Base-by-base conservation (phyloP, 1,284 basidiomycete species). In the Gymnopus androsaceus region DNA sequence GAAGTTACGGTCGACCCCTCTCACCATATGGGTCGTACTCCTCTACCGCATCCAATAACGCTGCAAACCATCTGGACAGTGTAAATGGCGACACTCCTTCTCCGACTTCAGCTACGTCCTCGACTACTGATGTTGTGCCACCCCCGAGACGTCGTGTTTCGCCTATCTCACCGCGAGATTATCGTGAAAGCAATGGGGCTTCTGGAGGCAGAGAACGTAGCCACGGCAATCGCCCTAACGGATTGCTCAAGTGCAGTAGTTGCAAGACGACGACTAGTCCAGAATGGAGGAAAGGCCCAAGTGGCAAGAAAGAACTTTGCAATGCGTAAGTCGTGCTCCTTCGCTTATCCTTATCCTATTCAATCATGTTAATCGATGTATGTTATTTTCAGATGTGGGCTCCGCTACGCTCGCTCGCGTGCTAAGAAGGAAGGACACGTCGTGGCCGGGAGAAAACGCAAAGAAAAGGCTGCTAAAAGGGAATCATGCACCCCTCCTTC, bases 221-320 rank as follows among this genome's bases (percentile, higher is more conserved):
- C 25, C 63, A 67, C 23, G 72, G 73, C 21, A 87, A 85, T 58
- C 82, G 92, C 12, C 91, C 92, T 0, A 80, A 82, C 33, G 90
- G 92, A 4, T 77, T 92, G 9, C 73, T 82, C 51, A 83, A 83
- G 62, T 96, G 94, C 72, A 82, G 87, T 14, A 91, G 88, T 65
- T 96, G 94, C 72, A 90, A 88, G 68, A 89, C 80, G 21, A 89
- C 85, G 12, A 85, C 87, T 51, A 94, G 90, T 64, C 95, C 95
- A 0, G 95, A 98, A 71, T 98, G 95, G 95, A 79, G 95, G 65
- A 94, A 96, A 71, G 93, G 90, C 15, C 89, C 90, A 54, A 91
- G 83, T 64, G 94, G 94, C 15, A 89, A 91, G 71, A 95, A 95
- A 75, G 91, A 94, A 69, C 76, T 96, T 45, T 96, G 94, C 71